phyloP scores from a whole-genome alignment of 441 rosid species.

The Flueggea neowawraea region DNA sequence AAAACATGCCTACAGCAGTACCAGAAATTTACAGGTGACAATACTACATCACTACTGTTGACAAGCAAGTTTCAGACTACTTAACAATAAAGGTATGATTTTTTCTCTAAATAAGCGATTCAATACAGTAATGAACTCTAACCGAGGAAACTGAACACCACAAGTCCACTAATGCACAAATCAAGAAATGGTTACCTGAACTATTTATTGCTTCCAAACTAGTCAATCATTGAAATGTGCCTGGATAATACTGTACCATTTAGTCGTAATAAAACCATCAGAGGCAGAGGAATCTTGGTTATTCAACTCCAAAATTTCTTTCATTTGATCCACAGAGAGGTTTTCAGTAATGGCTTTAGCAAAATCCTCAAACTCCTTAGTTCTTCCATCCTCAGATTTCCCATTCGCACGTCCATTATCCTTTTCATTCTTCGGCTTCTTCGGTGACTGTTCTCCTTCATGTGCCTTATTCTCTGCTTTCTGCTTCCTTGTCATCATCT shows the following conservation, averaged over 20 bases:
- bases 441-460: constrained; percentile 56
- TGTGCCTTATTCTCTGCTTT: constrained; percentile 61
- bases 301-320: constrained; percentile 51
- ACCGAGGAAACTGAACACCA: too few relatives aligned
- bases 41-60: too few relatives aligned
- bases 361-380: constrained; percentile 48
- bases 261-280: constrained; percentile 31
- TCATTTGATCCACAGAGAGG: constrained; percentile 56
- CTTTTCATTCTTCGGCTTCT: constrained; percentile 49
- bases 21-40: too few relatives aligned
- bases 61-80: too few relatives aligned
- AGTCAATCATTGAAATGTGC: too few relatives aligned
- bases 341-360: constrained; percentile 43
- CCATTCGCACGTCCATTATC: constrained; percentile 21
- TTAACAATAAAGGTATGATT: too few relatives aligned
- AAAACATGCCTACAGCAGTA: too few relatives aligned
- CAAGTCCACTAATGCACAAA: too few relatives aligned
- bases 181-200: too few relatives aligned
- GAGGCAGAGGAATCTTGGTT: constrained; percentile 59
- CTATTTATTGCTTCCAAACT: neutral
- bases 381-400: constrained; percentile 24
- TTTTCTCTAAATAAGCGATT: too few relatives aligned
- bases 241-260: constrained; percentile 33
- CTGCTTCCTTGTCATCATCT: constrained; percentile 70
- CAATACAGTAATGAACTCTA: too few relatives aligned